Percentiles rank a stretch among this genome's conserved stretches.
phyloP scores from a whole-genome alignment of 2,329 filamentous ascomycete genomes.

The Knoxdaviesia capensis region DNA sequence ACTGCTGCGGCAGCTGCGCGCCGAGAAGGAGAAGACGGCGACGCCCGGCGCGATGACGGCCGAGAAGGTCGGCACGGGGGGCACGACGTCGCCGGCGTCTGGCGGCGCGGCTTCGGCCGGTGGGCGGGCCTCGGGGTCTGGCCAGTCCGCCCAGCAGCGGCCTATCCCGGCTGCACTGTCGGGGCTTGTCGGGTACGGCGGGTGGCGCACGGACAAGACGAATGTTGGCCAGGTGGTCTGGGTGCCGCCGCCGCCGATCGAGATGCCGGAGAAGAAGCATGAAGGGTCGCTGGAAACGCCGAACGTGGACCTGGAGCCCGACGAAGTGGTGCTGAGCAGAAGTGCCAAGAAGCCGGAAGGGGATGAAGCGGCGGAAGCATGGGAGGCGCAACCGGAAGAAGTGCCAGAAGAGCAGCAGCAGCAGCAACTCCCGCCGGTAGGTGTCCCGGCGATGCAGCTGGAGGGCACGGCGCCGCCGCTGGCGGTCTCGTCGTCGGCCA shows the following conservation, averaged over 20 bases:
- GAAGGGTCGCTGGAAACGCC: too few relatives aligned
- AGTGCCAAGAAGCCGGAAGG: slow-evolving; percentile 5
- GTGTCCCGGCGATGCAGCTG: background rate
- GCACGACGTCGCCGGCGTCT: slow-evolving; percentile 7
- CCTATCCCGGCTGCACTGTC: background rate
- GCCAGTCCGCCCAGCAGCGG: background rate
- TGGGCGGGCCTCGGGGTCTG: background rate
- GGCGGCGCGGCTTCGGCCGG: slow-evolving; percentile 2
- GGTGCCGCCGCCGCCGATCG: too few relatives aligned
- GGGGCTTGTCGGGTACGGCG: too few relatives aligned
- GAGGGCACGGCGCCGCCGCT: background rate
- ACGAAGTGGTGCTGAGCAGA: too few relatives aligned
- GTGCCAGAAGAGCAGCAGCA: background rate
- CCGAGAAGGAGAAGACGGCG: slow-evolving; percentile 33
- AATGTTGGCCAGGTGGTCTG: background rate
- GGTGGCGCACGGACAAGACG: too few relatives aligned
- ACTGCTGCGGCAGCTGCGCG: slow-evolving; percentile 45
- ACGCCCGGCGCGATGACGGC: background rate
- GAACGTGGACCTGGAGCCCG: too few relatives aligned
- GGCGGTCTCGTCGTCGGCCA: slow-evolving; percentile 5
- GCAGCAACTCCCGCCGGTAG: background rate
- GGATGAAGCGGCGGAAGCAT: slow-evolving; percentile 1
- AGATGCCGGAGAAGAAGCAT: too few relatives aligned
- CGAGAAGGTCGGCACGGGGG: slow-evolving; percentile 22
- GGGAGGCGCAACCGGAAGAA: background rate